Evolutionary conservation across 495 filamentous ascomycete species (phyloP).

Genomic region (Podospora conica): DNA sequence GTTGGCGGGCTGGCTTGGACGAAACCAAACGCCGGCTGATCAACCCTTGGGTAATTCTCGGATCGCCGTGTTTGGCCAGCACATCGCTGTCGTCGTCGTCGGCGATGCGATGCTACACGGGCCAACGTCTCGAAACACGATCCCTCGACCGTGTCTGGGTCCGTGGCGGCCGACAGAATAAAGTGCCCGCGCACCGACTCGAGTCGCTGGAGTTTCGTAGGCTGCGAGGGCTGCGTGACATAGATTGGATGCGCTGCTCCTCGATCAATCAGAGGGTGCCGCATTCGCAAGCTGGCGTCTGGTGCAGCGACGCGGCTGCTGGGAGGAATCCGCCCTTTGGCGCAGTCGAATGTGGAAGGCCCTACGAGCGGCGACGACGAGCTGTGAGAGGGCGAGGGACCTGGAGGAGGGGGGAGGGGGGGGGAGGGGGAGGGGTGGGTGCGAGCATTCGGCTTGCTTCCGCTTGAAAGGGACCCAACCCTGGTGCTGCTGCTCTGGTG

Average conservation of each 20-base stretch:
- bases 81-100: background rate
- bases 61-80: slow-evolving; percentile 2
- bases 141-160: slow-evolving; percentile 11
- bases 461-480: background rate
- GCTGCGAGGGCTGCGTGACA: slow-evolving; percentile 24
- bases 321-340: slow-evolving; percentile 13
- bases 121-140: slow-evolving; percentile 16
- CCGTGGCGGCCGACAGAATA: slow-evolving; percentile 9
- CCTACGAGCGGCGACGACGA: slow-evolving; percentile 9
- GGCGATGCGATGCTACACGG: slow-evolving; percentile 24
- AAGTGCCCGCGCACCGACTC: slow-evolving; percentile 9
- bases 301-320: slow-evolving; percentile 9
- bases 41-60: slow-evolving; percentile 2
- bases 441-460: background rate
- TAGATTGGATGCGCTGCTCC: slow-evolving; percentile 14
- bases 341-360: slow-evolving; percentile 24
- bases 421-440: background rate
- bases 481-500: background rate
- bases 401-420: background rate
- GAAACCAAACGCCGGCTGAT: slow-evolving; percentile 28
- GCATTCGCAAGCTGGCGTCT: slow-evolving; percentile 5
- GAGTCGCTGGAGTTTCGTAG: slow-evolving; percentile 1
- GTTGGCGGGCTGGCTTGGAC: slow-evolving; percentile 8
- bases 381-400: background rate
- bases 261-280: slow-evolving; percentile 16